Evolutionary conservation across 83 land plant species (phyloP).

Genomic region (Picea abies): DNA sequence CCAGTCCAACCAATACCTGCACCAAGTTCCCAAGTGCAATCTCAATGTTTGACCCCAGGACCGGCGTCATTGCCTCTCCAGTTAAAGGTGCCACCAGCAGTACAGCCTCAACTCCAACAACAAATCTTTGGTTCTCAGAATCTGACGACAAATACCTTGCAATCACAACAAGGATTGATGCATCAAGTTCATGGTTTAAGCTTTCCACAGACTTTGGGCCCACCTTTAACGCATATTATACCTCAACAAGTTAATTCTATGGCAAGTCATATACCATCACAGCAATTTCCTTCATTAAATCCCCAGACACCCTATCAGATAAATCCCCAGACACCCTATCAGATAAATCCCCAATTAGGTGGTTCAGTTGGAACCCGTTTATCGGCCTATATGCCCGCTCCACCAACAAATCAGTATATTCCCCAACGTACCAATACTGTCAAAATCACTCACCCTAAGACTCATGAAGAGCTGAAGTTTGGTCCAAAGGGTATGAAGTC

Average conservation of each 20-base stretch:
- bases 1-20: constrained; percentile 24
- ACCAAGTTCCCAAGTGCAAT: constrained; percentile 46
- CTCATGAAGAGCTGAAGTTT: constrained; percentile 87
- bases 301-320: constrained; percentile 40
- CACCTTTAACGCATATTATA: constrained; percentile 50
- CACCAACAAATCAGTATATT: constrained; percentile 24
- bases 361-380: constrained; percentile 25
- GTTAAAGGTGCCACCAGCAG: constrained; percentile 29
- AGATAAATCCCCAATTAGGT: constrained; percentile 55
- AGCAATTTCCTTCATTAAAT: neutral
- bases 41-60: constrained; percentile 39
- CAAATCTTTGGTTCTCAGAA: constrained; percentile 55
- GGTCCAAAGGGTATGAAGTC: constrained; percentile 45
- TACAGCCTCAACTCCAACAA: constrained; percentile 57
- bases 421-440: constrained; percentile 58
- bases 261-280: constrained; percentile 10
- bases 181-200: constrained; percentile 57
- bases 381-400: neutral
- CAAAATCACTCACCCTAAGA: constrained; percentile 89
- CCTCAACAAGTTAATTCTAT: constrained; percentile 35
- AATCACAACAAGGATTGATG: constrained; percentile 55
- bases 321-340: constrained; percentile 50
- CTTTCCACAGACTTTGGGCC: constrained; percentile 42
- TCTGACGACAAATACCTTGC: constrained; percentile 54
- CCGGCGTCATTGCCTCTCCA: constrained; percentile 35